Base-by-base conservation (phyloP, 1,139 yeast genomes). In the Scheffersomyces insectosa region DNA sequence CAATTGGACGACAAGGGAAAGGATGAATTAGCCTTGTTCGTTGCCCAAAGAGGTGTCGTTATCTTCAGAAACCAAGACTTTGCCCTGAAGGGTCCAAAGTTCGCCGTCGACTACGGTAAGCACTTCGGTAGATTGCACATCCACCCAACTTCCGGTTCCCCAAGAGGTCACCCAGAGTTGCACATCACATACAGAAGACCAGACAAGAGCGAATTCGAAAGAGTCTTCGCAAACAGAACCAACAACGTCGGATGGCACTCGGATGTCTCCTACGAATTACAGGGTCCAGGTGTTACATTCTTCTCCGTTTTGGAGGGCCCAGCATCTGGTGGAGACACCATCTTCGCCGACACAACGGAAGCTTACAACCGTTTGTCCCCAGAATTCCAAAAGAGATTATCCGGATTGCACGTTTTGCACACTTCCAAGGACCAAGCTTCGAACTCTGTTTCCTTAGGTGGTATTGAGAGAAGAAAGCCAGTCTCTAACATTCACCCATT, bases 401-500 rank as follows among this genome's bases (percentile, higher is more conserved):
- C 45, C 5, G 63, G 64, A 2, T 57, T 63, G 49, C 60, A 59
- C 45, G 63, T 58, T 1, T 57, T 60, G 50, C 65, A 60, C 52
- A 54, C 64, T 3, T 58, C 63, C 11, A 59, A 55, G 2, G 61
- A 60, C 47, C 65, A 60, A 40, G 65, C 65, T 6, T 44, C 49
- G 36, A 56, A 59, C 52, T 62, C 75, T 11, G 55, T 66, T 41
- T 51, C 47, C 23, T 68, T 62, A 42, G 77, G 77, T 25, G 77
- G 76, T 23, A 57, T 70, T 40, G 73, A 68, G 51, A 67, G 75
- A 61, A 66, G 77, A 56, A 63, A 63, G 44, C 72, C 77, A 3
- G 76, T 68, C 9, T 66, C 70, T 20, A 65, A 67, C 50, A 67
- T 72, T 39, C 86, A 80, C 52, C 85, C 85, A 7, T 66, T 80